Conservation (phyloP, 116 monocot genomes). For the Posidonia oceanica region DNA sequence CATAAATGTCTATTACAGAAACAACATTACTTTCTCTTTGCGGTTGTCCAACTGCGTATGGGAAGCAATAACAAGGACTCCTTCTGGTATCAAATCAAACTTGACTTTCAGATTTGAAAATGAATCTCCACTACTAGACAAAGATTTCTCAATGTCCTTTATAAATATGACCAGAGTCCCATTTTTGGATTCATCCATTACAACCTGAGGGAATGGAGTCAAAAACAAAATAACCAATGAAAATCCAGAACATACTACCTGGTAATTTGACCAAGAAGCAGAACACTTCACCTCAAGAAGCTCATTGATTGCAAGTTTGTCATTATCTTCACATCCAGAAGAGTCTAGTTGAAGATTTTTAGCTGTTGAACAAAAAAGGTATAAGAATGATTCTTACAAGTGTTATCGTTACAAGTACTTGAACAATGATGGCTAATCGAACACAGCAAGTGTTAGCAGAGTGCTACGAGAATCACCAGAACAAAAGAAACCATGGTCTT, state of each 20-base stretch:
- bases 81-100: slow-evolving; percentile 51
- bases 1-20: not conserved
- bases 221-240: not conserved
- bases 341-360: slow-evolving; percentile 59
- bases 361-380: slow-evolving; percentile 28
- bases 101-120: slow-evolving; percentile 44
- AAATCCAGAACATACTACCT: not conserved
- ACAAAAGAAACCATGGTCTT: slow-evolving; percentile 95
- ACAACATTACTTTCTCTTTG: slow-evolving; percentile 66
- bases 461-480: slow-evolving; percentile 29
- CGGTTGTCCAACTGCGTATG: slow-evolving; percentile 74
- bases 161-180: slow-evolving; percentile 51
- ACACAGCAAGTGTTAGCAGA: not conserved
- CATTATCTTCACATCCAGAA: slow-evolving; percentile 50
- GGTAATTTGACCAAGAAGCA: not conserved
- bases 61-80: slow-evolving; percentile 69
- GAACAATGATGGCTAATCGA: no score
- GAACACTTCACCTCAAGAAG: slow-evolving; percentile 49
- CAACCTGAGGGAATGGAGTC: slow-evolving; percentile 28
- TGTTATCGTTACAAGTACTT: no score
- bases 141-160: slow-evolving; percentile 67
- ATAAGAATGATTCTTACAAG: no score
- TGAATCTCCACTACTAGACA: slow-evolving; percentile 45
- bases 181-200: slow-evolving; percentile 58
- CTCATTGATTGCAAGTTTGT: slow-evolving; percentile 65